phyloP scores from a whole-genome alignment of 108 stramenopile species.

The Conticribra guillardii region DNA sequence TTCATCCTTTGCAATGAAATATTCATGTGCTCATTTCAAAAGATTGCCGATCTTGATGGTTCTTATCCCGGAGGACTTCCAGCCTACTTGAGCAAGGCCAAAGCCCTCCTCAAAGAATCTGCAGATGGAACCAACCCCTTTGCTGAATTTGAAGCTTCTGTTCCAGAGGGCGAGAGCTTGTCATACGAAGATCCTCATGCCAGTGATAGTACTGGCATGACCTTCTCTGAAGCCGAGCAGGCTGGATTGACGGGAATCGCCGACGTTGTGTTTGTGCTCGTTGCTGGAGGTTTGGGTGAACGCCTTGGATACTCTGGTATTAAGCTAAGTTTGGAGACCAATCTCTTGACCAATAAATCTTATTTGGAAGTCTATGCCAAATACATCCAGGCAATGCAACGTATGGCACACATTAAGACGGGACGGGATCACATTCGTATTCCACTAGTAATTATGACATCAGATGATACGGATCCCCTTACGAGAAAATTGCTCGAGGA shows the following conservation, averaged over 20 bases:
- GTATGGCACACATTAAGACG: constrained; percentile 62
- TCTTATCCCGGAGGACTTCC: constrained; percentile 94
- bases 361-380: constrained; percentile 86
- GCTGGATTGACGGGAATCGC: constrained; percentile 64
- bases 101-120: constrained; percentile 82
- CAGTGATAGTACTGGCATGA: constrained; percentile 74
- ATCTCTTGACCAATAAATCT: constrained; percentile 70
- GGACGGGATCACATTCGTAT: constrained; percentile 72
- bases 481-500: constrained; percentile 89
- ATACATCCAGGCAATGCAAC: constrained; percentile 95
- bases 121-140: constrained; percentile 93
- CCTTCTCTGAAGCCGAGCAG: constrained; percentile 79
- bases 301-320: constrained; percentile 98
- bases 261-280: constrained; percentile 80
- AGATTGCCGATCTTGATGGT: constrained; percentile 87
- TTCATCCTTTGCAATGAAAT: too few species aligned
- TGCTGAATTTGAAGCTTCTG: constrained; percentile 89
- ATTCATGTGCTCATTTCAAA: too few species aligned
- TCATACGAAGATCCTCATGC: constrained; percentile 61
- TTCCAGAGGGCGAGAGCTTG: constrained; percentile 91
- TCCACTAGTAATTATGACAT: constrained; percentile 98
- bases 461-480: constrained; percentile 94
- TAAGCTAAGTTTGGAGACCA: constrained; percentile 91
- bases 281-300: constrained; percentile 98
- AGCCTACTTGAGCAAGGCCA: constrained; percentile 90